Evolutionary conservation across 441 rosid genomes (phyloP).

Genomic region (Rhodomyrtus psidioides): DNA sequence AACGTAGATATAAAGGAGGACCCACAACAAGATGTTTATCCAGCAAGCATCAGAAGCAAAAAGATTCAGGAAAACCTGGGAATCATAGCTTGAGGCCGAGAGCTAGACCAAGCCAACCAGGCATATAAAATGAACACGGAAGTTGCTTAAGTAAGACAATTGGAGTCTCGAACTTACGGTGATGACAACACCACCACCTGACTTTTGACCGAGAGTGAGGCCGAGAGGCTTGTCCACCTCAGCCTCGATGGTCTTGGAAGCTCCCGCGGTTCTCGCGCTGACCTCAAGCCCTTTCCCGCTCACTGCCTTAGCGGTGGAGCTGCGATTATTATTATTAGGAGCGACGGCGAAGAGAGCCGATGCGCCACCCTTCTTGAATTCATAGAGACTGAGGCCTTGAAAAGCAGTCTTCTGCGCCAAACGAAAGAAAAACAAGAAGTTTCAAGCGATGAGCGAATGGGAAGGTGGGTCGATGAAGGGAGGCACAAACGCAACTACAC

Average conservation of each 20-base stretch:
- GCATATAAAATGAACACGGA: neutral
- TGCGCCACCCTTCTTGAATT: constrained; percentile 35
- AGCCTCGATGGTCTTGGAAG: constrained; percentile 72
- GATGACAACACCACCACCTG: constrained; percentile 85
- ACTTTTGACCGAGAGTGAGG: constrained; percentile 79
- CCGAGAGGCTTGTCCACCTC: constrained; percentile 97
- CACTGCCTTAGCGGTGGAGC: neutral
- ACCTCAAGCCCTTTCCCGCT: constrained; percentile 38
- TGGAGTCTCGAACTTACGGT: constrained; percentile 38
- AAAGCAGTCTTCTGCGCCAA: constrained; percentile 43
- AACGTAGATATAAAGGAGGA: neutral
- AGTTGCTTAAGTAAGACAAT: neutral
- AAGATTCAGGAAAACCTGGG: neutral
- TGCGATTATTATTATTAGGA: constrained; percentile 1
- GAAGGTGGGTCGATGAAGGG: neutral
- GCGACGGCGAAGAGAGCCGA: constrained; percentile 29
- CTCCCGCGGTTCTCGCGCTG: constrained; percentile 59
- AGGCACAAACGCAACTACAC: neutral
- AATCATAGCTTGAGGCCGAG: constrained; percentile 33
- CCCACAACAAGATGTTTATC: neutral
- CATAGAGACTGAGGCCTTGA: constrained; percentile 58
- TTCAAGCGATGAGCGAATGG: neutral
- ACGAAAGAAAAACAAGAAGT: neutral
- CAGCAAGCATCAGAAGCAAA: neutral
- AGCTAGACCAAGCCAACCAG: neutral